Evolutionary conservation across 208 protist genomes (phyloP), one percentile per base, ranked within the genome.

Genomic region (Trypanosoma mega): DNA sequence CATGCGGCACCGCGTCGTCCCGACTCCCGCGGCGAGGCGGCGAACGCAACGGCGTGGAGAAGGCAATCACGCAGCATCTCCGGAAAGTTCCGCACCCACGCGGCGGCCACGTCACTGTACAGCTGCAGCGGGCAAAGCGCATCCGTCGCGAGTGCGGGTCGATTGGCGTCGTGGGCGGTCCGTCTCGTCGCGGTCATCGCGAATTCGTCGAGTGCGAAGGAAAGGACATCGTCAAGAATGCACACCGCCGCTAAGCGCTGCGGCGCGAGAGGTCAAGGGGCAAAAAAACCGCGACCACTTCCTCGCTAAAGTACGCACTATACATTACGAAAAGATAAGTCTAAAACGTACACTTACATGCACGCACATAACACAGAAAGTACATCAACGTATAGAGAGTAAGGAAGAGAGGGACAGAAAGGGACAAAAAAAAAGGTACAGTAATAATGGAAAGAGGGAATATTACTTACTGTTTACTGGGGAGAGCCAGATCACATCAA

Each of bases 41-140:
- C 62, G 60, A 62, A 72, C 2, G 7, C 1, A 2, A 71, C 27
- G 23, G 9, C 23, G 3, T 29, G 34, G 16, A 56, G 27, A 20
- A 72, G 1, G n/a, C 48, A 29, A n/a, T 72, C 65, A 5, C 70
- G 68, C 12, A 72, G 6, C 2, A 41, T 37, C 8, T n/a, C 29
- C 3, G 26, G 16, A 63, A 69, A 72, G 11, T 34, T 14, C 7
- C 47, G 21, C 24, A 72, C 34, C 61, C 62, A 72, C 7, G 48
- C 11, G 26, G 2, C 33, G 20, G 46, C 7, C 33, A 60, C 56
- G 8, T 72, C 65, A 36, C 46, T 36, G n/a, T 47, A 47, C n/a
- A 72, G 47, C 29, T 72, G 60, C 20, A 61, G 48, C 34, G 23
- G 60, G 31, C 62, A n/a, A n/a, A n/a, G n/a, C n/a, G n/a, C n/a